phyloP scores from a whole-genome alignment of 495 filamentous ascomycete genomes.

The Talaromyces liani region DNA sequence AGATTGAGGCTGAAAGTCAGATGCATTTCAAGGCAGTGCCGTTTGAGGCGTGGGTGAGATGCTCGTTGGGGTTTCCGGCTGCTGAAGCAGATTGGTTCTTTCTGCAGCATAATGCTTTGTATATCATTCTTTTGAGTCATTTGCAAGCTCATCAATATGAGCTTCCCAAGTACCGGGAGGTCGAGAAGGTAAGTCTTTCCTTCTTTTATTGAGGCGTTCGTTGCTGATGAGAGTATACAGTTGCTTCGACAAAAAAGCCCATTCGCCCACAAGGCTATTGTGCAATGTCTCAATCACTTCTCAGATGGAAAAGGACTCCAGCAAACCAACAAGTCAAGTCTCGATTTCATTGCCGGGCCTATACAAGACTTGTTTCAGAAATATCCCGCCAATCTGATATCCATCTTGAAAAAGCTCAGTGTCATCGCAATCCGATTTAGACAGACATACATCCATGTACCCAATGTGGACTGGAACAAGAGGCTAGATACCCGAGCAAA shows the following conservation, averaged over 20 bases:
- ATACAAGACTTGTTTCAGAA: constrained; percentile 31
- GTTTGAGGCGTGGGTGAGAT: constrained; percentile 36
- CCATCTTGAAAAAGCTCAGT: constrained; percentile 29
- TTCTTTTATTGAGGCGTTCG: background rate
- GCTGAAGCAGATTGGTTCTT: constrained; percentile 34
- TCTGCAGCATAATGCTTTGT: constrained; percentile 31
- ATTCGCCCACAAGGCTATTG: constrained; percentile 32
- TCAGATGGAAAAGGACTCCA: constrained; percentile 15
- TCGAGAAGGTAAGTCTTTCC: constrained; percentile 23
- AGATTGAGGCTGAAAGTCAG: constrained; percentile 36
- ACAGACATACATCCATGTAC: constrained; percentile 26
- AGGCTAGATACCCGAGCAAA: constrained; percentile 24
- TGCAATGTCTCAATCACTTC: constrained; percentile 19
- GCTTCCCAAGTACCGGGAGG: constrained; percentile 23
- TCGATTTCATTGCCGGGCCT: constrained; percentile 32
- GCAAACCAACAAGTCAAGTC: constrained; percentile 14
- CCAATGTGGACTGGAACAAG: constrained; percentile 27
- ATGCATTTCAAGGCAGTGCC: constrained; percentile 32
- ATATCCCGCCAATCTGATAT: constrained; percentile 21
- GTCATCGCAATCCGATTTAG: constrained; percentile 29
- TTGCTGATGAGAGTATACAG: constrained; percentile 13
- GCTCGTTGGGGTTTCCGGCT: constrained; percentile 28
- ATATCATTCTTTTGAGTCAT: constrained; percentile 28
- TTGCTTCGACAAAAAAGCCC: constrained; percentile 29
- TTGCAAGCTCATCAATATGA: constrained; percentile 29